Percentiles rank a stretch among this genome's conserved stretches.
phyloP scores from a whole-genome alignment of 768 basidiomycete genomes.

The Boletus reticulatus region DNA sequence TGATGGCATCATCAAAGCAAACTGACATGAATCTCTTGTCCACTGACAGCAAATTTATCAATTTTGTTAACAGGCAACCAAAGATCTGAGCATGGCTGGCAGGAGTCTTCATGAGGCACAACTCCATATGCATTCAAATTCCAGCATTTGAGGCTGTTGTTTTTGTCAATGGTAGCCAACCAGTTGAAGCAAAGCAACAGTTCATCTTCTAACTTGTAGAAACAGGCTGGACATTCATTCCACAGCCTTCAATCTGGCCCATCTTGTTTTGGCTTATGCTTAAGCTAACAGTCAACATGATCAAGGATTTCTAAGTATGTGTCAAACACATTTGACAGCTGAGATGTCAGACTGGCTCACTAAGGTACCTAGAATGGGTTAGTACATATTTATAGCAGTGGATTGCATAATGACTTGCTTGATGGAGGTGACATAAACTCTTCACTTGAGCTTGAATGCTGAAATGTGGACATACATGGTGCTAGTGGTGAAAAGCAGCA shows the following conservation, averaged over 20 bases:
- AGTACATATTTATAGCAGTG: not conserved
- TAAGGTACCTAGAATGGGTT: constrained; percentile 4
- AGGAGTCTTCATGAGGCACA: too few relatives aligned
- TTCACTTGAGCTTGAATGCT: constrained; percentile 4
- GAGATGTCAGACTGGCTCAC: not conserved
- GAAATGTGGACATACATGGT: constrained; percentile 5
- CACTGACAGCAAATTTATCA: too few relatives aligned
- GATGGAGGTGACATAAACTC: not conserved
- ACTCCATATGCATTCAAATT: too few relatives aligned
- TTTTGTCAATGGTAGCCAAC: not conserved
- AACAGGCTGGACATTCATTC: constrained; percentile 13
- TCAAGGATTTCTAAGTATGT: constrained; percentile 11
- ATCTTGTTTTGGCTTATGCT: not conserved
- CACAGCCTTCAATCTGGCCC: constrained; percentile 1
- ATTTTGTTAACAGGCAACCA: too few relatives aligned
- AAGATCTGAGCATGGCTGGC: too few relatives aligned
- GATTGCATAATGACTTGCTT: not conserved
- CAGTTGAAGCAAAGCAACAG: not conserved
- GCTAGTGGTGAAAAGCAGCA: not conserved
- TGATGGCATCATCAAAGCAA: too few relatives aligned
- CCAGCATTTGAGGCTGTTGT: too few relatives aligned
- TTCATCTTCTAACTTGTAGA: constrained; percentile 7
- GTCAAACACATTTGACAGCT: constrained; percentile 4
- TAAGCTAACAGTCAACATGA: constrained; percentile 1
- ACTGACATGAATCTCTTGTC: too few relatives aligned